phyloP scores from a whole-genome alignment of 2,329 filamentous ascomycete species.

The Colletotrichum paranaense region DNA sequence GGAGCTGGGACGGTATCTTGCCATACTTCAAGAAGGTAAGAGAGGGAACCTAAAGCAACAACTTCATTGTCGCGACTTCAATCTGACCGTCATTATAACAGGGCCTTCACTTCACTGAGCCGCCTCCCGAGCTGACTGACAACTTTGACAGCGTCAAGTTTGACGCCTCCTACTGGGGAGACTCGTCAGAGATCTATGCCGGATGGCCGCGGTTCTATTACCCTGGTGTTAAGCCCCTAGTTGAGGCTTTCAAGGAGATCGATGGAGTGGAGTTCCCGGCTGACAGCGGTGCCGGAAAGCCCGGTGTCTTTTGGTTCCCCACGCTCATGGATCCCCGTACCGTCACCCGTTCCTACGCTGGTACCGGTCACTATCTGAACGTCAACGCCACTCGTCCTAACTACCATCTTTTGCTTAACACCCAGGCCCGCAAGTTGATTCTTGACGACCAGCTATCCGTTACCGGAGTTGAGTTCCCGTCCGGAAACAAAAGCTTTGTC shows the following conservation, averaged over 20 bases:
- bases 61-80: too few species aligned
- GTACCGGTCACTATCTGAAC: slow-evolving; percentile 47
- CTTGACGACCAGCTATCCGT: slow-evolving; percentile 44
- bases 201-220: slow-evolving; percentile 53
- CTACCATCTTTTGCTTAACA: slow-evolving; percentile 47
- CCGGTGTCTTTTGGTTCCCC: slow-evolving; percentile 56
- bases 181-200: slow-evolving; percentile 48
- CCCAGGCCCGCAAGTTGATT: slow-evolving; percentile 46
- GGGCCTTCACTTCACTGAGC: slow-evolving; percentile 29
- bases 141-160: slow-evolving; percentile 43
- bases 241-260: slow-evolving; percentile 51
- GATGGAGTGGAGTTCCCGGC: slow-evolving; percentile 50
- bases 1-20: slow-evolving; percentile 49
- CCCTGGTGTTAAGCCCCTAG: slow-evolving; percentile 44
- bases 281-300: slow-evolving; percentile 52
- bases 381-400: slow-evolving; percentile 47
- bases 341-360: slow-evolving; percentile 51
- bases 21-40: slow-evolving; percentile 57
- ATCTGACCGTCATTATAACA: slow-evolving; percentile 1
- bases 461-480: slow-evolving; percentile 45
- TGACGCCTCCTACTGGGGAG: slow-evolving; percentile 50
- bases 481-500: slow-evolving; percentile 29
- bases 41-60: neutral
- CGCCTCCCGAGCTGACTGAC: slow-evolving; percentile 35
- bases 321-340: slow-evolving; percentile 52